Evolutionary conservation across 192 early-diverging fungal species (phyloP).

Genomic region (Cladochytrium replicatum): DNA sequence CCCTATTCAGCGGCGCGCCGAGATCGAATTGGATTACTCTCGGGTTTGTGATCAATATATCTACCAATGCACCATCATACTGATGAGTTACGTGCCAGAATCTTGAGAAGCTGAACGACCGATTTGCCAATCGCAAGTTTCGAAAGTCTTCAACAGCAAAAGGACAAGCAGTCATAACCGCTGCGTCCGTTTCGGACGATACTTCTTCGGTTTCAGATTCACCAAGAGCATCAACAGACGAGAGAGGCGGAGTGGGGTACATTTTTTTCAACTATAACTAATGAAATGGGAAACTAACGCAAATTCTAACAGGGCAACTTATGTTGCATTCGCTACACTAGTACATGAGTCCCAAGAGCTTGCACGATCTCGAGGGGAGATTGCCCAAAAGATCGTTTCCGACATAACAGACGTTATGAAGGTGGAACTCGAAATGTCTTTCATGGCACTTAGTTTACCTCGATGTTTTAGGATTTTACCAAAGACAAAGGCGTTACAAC

Average conservation of each 20-base stretch:
- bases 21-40: conserved; percentile 23
- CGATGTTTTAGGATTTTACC: too few species aligned
- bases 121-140: too few species aligned
- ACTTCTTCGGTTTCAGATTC: neutral
- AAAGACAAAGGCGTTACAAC: conserved; percentile 13
- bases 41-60: conserved; percentile 2
- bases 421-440: too few species aligned
- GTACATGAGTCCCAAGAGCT: conserved; percentile 26
- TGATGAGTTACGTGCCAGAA: too few species aligned
- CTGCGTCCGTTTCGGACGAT: neutral
- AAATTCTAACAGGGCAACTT: conserved; percentile 15
- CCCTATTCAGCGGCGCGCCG: conserved; percentile 21
- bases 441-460: too few species aligned
- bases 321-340: conserved; percentile 23
- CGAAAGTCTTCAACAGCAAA: conserved; percentile 9
- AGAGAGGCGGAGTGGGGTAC: neutral
- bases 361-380: conserved; percentile 13
- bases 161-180: conserved; percentile 20
- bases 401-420: conserved; percentile 33
- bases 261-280: conserved; percentile 7
- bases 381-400: conserved; percentile 15
- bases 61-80: neutral
- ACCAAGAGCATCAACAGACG: neutral
- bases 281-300: neutral
- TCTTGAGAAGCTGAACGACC: conserved; percentile 31